Conservation (phyloP, 352 stramenopile genomes). For the Phytophthora niederhauseri region DNA sequence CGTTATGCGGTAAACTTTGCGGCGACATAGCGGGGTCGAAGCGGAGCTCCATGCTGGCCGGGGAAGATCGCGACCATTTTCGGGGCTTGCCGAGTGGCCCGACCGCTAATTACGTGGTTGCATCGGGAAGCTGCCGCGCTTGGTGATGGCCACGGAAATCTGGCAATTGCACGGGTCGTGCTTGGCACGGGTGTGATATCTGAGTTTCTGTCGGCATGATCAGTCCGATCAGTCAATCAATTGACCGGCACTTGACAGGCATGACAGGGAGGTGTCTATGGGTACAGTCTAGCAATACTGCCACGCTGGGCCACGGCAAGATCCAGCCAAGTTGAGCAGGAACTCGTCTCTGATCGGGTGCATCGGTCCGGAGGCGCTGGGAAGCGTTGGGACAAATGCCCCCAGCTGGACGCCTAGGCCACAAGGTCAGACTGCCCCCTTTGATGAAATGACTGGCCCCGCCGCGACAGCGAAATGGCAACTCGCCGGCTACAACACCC, state of each 20-base stretch:
- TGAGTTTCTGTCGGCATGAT: neutral
- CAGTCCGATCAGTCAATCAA: conserved; percentile 1
- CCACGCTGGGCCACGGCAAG: neutral
- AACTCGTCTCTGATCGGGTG: neutral
- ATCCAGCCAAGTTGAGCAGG: neutral
- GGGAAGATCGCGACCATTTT: neutral
- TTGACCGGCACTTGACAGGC: neutral
- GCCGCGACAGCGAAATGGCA: neutral
- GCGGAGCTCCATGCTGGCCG: neutral
- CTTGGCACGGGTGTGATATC: neutral
- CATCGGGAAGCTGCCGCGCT: neutral
- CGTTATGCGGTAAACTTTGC: neutral
- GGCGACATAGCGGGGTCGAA: neutral
- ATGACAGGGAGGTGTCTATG: neutral
- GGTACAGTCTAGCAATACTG: neutral
- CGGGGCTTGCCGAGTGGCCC: neutral
- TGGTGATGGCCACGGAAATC: neutral
- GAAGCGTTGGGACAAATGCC: neutral
- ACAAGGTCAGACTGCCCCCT: neutral
- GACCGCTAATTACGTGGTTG: neutral
- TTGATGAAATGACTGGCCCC: neutral
- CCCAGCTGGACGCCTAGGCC: neutral
- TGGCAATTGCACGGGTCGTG: neutral
- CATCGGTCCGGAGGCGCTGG: neutral
- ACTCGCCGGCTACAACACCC: neutral